phyloP scores from a whole-genome alignment of 805 yeast genomes.

The Metschnikowia arizonensis region DNA sequence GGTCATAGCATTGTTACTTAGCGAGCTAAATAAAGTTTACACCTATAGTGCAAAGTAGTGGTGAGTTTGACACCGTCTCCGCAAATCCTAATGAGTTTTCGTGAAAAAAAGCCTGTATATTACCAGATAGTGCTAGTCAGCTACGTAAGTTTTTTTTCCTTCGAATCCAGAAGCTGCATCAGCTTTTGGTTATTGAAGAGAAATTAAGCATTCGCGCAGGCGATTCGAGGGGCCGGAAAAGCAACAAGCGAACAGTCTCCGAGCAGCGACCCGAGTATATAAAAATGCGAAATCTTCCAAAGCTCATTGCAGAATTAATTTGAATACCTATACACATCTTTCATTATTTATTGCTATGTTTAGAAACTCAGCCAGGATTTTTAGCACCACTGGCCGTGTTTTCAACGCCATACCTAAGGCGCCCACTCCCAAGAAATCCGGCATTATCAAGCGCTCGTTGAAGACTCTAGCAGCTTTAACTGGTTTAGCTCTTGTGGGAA shows the following conservation, averaged over 20 bases:
- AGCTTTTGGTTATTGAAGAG: not conserved
- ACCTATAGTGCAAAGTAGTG: too few relatives aligned
- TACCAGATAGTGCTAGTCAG: not conserved
- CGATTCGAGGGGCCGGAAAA: slow-evolving; percentile 1
- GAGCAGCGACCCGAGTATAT: slow-evolving; percentile 2
- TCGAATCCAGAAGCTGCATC: not conserved
- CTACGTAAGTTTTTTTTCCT: not conserved
- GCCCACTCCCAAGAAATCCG: slow-evolving; percentile 17
- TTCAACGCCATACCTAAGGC: slow-evolving; percentile 18
- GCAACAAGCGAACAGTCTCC: slow-evolving; percentile 3
- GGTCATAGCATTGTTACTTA: too few relatives aligned
- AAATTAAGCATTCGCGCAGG: slow-evolving; percentile 1
- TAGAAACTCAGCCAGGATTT: slow-evolving; percentile 20
- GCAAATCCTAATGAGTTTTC: too few relatives aligned
- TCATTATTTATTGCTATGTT: slow-evolving; percentile 11
- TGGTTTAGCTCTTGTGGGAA: slow-evolving; percentile 49
- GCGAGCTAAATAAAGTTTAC: too few relatives aligned
- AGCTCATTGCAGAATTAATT: not conserved
- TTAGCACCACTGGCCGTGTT: slow-evolving; percentile 22
- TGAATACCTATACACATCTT: not conserved
- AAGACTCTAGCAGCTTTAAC: slow-evolving; percentile 46
- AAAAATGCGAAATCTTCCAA: slow-evolving; percentile 2
- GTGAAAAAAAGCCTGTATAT: too few relatives aligned
- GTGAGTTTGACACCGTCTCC: too few relatives aligned
- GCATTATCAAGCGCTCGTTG: slow-evolving; percentile 41